Evolutionary conservation across 2,329 filamentous ascomycete genomes (phyloP), one percentile per base, ranked within the genome.

Genomic region (Capronia epimyces): DNA sequence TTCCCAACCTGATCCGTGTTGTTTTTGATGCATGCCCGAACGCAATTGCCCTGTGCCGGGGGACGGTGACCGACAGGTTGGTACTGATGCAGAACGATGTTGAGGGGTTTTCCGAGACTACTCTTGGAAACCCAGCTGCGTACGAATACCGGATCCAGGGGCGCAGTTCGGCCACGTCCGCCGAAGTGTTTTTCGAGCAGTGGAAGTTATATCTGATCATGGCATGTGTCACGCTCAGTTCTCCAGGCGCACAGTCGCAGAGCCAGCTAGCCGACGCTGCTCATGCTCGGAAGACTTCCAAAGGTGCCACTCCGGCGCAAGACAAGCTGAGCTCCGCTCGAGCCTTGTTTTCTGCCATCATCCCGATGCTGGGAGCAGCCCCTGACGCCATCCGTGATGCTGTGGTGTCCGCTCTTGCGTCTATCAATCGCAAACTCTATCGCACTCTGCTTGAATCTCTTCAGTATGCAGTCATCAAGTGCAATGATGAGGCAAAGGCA

Each of bases 141-240:
- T 68, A 69, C 32, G 65, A 61, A 43, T 75, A 65, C 52, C 69
- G 59, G 56, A 62, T 61, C 63, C 72, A 53, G 64, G 72, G 59
- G 75, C 81, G 64, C 78, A 52, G 82, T 79, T 52, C 84, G 22
- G 54, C 82, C 2, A 84, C 85, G 1, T 86, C 89, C 15, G 87
- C 90, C 0, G 89, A 95, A 62, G 82, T 95, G 18, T 77, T 96
- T 50, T 82, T 98, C 52, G 94, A 97, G 68, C 93, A 98, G 66
- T 98, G 91, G 91, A 97, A 96, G 69, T 75, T 97, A 1, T 97
- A 97, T 66, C 77, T 98, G 21, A 90, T 96, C 49, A 96, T 98
- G 71, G 93, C 91, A 8, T 98, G 94, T 69, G 95, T 91, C 8
- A 97, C 93, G 0, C 75, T 98, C 50, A 90, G 87, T 31, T 93